These are phyloP conservation scores for Irineochytrium annulatum DNA, from an alignment of 192 early-diverging fungal species.

Conservation along the genomic window DNA sequence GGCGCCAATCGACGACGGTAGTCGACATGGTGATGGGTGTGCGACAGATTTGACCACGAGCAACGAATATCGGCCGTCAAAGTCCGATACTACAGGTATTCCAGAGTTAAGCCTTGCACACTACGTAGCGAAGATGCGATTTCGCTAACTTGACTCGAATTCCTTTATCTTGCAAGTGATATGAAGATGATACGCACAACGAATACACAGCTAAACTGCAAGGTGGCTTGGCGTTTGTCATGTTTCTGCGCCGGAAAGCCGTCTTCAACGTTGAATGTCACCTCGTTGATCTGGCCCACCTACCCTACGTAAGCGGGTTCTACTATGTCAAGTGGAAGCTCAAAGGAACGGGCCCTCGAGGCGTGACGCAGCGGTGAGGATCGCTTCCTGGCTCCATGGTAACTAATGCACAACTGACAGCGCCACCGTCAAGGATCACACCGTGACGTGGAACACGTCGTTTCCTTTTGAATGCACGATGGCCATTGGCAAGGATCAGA, in stretches of 20 bases:
- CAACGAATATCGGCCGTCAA: too few species aligned
- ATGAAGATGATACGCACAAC: too few species aligned
- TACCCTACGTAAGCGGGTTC: conserved; percentile 74
- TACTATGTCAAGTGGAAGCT: conserved; percentile 80
- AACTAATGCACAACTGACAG: conserved; percentile 16
- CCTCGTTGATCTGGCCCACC: conserved; percentile 63
- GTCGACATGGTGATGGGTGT: too few species aligned
- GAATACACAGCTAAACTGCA: too few species aligned
- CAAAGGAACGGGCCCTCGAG: conserved; percentile 24
- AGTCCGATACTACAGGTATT: too few species aligned
- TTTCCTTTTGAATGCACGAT: conserved; percentile 53
- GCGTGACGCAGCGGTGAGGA: conserved; percentile 18
- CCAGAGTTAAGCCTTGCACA: too few species aligned
- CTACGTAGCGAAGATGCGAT: too few species aligned
- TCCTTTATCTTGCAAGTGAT: too few species aligned
- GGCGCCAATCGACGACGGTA: too few species aligned
- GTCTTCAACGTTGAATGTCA: not conserved
- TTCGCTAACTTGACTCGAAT: too few species aligned
- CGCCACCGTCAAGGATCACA: conserved; percentile 41
- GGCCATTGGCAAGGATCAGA: conserved; percentile 68
- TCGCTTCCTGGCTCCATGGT: not conserved
- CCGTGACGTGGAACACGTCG: conserved; percentile 61
- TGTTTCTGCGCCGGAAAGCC: conserved; percentile 6
- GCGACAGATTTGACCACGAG: too few species aligned
- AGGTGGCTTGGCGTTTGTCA: too few species aligned